Evolutionary conservation across 2,329 filamentous ascomycete genomes (phyloP).

Genomic region (Monascus ruber): DNA sequence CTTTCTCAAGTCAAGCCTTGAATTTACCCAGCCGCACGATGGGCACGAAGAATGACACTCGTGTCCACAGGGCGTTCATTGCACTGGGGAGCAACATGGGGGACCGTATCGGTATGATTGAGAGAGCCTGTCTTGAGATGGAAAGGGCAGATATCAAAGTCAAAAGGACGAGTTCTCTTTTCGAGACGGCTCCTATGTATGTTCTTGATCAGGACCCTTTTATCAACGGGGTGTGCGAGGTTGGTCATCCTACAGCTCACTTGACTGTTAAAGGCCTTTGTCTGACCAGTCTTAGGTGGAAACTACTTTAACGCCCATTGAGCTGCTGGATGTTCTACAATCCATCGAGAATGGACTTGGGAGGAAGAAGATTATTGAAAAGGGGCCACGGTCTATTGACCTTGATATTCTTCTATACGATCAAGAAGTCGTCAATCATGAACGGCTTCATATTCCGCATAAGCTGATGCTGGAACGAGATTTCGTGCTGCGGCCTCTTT

Average conservation of each 20-base stretch:
- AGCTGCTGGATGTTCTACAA: conserved; percentile 70
- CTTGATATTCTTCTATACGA: conserved; percentile 83
- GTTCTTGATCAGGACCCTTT: conserved; percentile 79
- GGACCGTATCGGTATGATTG: conserved; percentile 73
- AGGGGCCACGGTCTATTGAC: conserved; percentile 89
- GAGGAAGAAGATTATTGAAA: conserved; percentile 74
- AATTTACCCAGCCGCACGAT: conserved; percentile 8
- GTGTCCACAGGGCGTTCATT: conserved; percentile 53
- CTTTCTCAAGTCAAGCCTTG: conserved; percentile 6
- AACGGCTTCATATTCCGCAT: conserved; percentile 76
- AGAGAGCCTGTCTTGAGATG: conserved; percentile 71
- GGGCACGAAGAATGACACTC: conserved; percentile 6
- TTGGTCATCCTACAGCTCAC: conserved; percentile 30
- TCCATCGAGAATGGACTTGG: conserved; percentile 71
- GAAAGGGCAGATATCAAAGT: conserved; percentile 60
- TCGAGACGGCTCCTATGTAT: conserved; percentile 97
- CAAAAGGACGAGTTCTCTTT: conserved; percentile 71
- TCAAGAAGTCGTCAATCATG: conserved; percentile 51
- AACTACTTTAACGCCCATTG: conserved; percentile 62
- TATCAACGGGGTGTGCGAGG: conserved; percentile 86
- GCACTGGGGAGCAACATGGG: conserved; percentile 90
- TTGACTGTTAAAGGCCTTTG: conserved; percentile 2
- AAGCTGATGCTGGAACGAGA: conserved; percentile 76
- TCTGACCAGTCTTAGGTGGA: conserved; percentile 50
- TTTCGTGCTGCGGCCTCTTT: conserved; percentile 81